A percentile compares a stretch with the other conserved stretches of the same genome.
phyloP scores from a whole-genome alignment of 768 basidiomycete species.

The Termitomyces sp. region DNA sequence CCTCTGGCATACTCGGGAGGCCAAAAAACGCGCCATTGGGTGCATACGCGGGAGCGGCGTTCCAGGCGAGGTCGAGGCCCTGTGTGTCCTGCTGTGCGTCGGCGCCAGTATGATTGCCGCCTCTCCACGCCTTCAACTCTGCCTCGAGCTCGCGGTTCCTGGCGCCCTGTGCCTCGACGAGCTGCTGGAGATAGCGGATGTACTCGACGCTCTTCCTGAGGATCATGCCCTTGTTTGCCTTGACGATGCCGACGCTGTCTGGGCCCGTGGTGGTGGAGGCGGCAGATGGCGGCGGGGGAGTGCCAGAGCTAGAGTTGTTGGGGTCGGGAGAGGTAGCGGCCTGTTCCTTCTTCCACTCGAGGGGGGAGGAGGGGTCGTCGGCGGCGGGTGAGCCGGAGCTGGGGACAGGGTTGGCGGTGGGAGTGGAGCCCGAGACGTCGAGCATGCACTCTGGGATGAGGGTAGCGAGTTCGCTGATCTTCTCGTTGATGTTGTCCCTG shows the following conservation, averaged over 20 bases:
- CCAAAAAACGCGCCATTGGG: background rate
- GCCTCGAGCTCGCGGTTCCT: slow-evolving; percentile 77
- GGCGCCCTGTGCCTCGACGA: slow-evolving; percentile 74
- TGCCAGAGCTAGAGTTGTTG: slow-evolving; percentile 9
- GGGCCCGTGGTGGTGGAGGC: slow-evolving; percentile 8
- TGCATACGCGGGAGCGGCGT: background rate
- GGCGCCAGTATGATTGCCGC: too few species aligned
- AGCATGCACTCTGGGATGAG: slow-evolving; percentile 85
- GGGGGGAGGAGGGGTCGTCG: slow-evolving; percentile 12
- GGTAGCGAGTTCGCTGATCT: slow-evolving; percentile 85
- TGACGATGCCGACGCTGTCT: slow-evolving; percentile 48
- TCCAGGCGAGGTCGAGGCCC: background rate
- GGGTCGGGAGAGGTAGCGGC: background rate
- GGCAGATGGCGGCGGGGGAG: background rate
- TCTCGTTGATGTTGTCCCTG: slow-evolving; percentile 93
- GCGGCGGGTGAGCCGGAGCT: slow-evolving; percentile 2
- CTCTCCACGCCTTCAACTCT: slow-evolving; percentile 40
- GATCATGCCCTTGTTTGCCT: slow-evolving; percentile 96
- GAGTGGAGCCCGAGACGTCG: slow-evolving; percentile 28
- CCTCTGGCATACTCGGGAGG: slow-evolving; percentile 28
- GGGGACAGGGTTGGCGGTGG: background rate
- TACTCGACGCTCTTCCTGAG: slow-evolving; percentile 79
- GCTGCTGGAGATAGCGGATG: slow-evolving; percentile 81
- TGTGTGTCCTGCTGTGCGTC: background rate
- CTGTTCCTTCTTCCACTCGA: slow-evolving; percentile 11